A percentile compares a stretch with the other conserved stretches of the same genome.
phyloP scores from a whole-genome alignment of 805 yeast species.

The Teunomyces pallodes region DNA sequence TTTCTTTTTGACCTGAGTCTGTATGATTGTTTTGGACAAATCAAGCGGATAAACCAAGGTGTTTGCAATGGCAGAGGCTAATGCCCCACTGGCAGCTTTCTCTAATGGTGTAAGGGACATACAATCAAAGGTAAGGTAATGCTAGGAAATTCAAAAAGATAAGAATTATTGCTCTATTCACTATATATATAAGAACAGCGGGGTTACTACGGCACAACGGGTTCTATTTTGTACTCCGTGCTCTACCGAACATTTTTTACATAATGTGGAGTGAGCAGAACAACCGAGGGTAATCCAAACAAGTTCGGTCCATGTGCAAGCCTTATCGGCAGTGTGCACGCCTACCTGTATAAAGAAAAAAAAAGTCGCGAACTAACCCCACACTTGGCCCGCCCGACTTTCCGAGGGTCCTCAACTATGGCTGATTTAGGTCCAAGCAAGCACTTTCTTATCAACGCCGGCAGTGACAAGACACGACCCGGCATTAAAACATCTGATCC shows the following conservation, averaged over 20 bases:
- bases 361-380: neutral
- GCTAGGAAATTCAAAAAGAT: neutral
- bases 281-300: neutral
- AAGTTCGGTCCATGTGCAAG: neutral
- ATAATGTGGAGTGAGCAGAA: neutral
- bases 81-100: constrained; percentile 77
- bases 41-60: constrained; percentile 79
- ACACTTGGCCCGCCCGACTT: neutral
- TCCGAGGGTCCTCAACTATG: neutral
- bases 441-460: constrained; percentile 39
- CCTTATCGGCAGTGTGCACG: neutral
- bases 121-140: constrained; percentile 30
- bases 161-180: neutral
- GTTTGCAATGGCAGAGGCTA: constrained; percentile 79
- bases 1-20: constrained; percentile 53
- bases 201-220: constrained; percentile 1
- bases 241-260: neutral
- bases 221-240: neutral
- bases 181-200: neutral
- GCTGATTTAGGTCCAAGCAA: constrained; percentile 2
- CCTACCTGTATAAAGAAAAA: neutral
- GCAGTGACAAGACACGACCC: constrained; percentile 43
- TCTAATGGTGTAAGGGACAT: constrained; percentile 68
- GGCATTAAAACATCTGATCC: constrained; percentile 43
- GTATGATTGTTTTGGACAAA: constrained; percentile 71